Evolutionary conservation across 495 filamentous ascomycete species (phyloP), one percentile per base, ranked within the genome.

Genomic region (Neurospora hispaniola): DNA sequence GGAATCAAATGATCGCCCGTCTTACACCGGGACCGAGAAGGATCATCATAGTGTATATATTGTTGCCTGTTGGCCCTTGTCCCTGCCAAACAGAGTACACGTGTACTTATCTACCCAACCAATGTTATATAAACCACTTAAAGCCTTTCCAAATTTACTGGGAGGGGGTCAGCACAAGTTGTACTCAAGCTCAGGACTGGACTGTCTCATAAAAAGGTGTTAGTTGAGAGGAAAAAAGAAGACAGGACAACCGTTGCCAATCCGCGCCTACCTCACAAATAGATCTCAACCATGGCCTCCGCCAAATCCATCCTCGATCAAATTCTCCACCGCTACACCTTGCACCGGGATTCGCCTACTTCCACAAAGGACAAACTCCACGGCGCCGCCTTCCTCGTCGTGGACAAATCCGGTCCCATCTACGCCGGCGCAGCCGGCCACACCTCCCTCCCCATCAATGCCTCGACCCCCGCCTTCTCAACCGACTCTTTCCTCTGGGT

Each of bases 401-500:
- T 75, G 9, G 74, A 71, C 70, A 78, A 77, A 73, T 71, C 41
- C 78, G 78, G 72, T 5, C 69, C 76, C 20, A 62, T 80, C 48
- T 81, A 78, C 70, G 46, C 71, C 23, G 76, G 75, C 39, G 71
- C 75, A 11, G 75, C 77, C 20, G 81, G 81, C 18, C 74, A 76
- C 43, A 76, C 43, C 27, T 62, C 38, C 41, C 42, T 74, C 9
- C 31, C 73, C 11, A 14, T 41, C 4, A 42, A 46, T 39, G 74
- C 78, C 12, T 35, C 27, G 6, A 35, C 54, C 23, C 73, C 78
- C 0, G 20, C 77, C 4, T 82, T 85, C 59, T 71, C 84, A 14
- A 71, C 78, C 9, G 75, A 84, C 74, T 89, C 92, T 39, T 89
- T 88, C 73, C 86, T 87, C 38, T 78, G 76, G 72, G 69, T 76